Evolutionary conservation across 2,329 filamentous ascomycete species (phyloP), one percentile per base, ranked within the genome.

Genomic region (Hymenoscyphus albidus): DNA sequence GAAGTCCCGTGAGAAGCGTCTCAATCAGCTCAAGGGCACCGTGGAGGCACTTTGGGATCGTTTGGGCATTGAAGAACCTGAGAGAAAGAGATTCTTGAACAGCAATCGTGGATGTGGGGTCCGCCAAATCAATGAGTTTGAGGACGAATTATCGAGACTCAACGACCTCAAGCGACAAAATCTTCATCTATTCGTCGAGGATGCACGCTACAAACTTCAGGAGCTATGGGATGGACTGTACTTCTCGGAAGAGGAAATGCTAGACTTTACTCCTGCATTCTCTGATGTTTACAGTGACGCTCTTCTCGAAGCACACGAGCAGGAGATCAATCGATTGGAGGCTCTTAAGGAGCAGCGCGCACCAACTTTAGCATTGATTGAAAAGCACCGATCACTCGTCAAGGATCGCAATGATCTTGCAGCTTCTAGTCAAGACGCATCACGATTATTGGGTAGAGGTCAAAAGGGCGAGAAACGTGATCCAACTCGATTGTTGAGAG

Each of bases 201-300:
- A 99, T 79, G 90, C 94, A 22, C 86, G 96, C 51, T 91, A 88
- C 78, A 92, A 91, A 75, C 83, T 99, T 12, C 94, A 98, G 77
- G 93, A 96, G 74, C 85, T 99, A 0, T 99, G 96, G 95, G 95
- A 99, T 75, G 83, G 87, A 0, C 80, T 99, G 1, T 98, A 95
- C 80, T 93, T 96, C 74, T 97, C 92, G 0, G 95, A 99, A 75
- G 95, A 99, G 73, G 95, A 99, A 79, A 98, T 98, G 93, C 86
- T 98, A 64, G 93, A 97, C 70, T 99, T 99, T 72, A 95, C 93
- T 0, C 95, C 96, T 0, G 95, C 93, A 54, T 98, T 98, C 76
- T 96, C 93, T 12, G 95, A 98, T 75, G 94, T 97, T 22, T 97
- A 96, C 78, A 97, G 93, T 72, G 95, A 99, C 76, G 95, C 95